Evolutionary conservation across 306 rosid genomes (phyloP).

Genomic region (Gastrolobium bilobum): DNA sequence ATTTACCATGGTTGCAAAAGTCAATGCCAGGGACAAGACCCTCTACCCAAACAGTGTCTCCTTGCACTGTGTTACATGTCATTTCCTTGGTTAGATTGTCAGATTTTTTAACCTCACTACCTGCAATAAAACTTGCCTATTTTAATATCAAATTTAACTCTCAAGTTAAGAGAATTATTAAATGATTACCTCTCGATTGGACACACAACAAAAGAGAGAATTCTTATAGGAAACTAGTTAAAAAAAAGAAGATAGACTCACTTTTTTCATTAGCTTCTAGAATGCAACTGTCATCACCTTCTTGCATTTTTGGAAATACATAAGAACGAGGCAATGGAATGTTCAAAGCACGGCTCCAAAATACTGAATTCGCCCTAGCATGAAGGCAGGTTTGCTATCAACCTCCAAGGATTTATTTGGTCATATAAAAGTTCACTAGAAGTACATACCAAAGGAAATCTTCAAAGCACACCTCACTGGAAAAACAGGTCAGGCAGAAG

Average conservation of each 20-base stretch:
- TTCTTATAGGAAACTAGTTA: neutral
- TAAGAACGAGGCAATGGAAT: slow-evolving; percentile 84
- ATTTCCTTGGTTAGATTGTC: slow-evolving; percentile 58
- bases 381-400: slow-evolving; percentile 50
- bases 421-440: slow-evolving; percentile 40
- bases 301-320: slow-evolving; percentile 82
- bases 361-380: slow-evolving; percentile 93
- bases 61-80: slow-evolving; percentile 51
- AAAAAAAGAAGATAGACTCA: slow-evolving; percentile 31
- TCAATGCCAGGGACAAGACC: slow-evolving; percentile 99
- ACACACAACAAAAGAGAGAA: neutral
- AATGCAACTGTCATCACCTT: slow-evolving; percentile 53
- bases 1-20: slow-evolving; percentile 94
- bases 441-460: slow-evolving; percentile 90
- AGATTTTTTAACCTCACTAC: slow-evolving; percentile 52
- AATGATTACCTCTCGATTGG: slow-evolving; percentile 32
- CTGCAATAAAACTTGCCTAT: slow-evolving; percentile 54
- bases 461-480: slow-evolving; percentile 92
- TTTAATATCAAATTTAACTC: slow-evolving; percentile 25
- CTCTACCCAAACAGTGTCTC: slow-evolving; percentile 88
- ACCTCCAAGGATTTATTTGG: slow-evolving; percentile 45
- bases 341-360: slow-evolving; percentile 95
- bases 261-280: slow-evolving; percentile 60
- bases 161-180: slow-evolving; percentile 38
- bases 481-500: slow-evolving; percentile 49